Conservation (phyloP, 257 asterid species). For the Pogostemon cablin region DNA sequence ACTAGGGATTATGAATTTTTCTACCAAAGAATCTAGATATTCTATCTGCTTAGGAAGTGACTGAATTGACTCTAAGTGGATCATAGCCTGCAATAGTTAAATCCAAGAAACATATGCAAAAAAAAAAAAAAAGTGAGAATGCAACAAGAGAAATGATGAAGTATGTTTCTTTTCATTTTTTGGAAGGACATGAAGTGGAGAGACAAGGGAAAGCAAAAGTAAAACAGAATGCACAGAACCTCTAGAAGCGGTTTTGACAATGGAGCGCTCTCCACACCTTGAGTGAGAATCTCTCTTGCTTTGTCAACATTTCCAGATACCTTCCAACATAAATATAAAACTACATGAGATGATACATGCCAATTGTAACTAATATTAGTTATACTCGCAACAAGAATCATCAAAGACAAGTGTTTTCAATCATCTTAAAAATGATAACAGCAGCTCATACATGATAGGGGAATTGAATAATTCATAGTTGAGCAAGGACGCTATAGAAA, state of each 20-base stretch:
- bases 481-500: constrained; percentile 4
- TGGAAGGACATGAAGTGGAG: background rate
- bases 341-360: constrained; percentile 4
- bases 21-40: constrained; percentile 77
- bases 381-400: background rate
- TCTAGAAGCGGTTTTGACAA: constrained; percentile 89
- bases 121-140: constrained; percentile 23
- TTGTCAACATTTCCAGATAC: constrained; percentile 64
- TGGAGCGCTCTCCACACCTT: constrained; percentile 72
- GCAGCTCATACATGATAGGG: background rate
- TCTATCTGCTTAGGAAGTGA: constrained; percentile 81
- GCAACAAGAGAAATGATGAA: background rate
- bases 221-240: constrained; percentile 48
- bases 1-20: constrained; percentile 62
- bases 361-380: background rate
- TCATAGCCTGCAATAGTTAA: constrained; percentile 74
- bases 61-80: constrained; percentile 93
- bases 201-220: constrained; percentile 20
- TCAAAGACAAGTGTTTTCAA: constrained; percentile 9
- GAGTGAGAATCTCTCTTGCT: constrained; percentile 58
- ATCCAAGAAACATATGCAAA: constrained; percentile 15
- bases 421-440: background rate
- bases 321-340: constrained; percentile 39
- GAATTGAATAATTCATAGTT: background rate
- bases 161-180: background rate